Evolutionary conservation across 805 yeast species (phyloP), one percentile per base, ranked within the genome.

Genomic region (Teunomyces kruisii): DNA sequence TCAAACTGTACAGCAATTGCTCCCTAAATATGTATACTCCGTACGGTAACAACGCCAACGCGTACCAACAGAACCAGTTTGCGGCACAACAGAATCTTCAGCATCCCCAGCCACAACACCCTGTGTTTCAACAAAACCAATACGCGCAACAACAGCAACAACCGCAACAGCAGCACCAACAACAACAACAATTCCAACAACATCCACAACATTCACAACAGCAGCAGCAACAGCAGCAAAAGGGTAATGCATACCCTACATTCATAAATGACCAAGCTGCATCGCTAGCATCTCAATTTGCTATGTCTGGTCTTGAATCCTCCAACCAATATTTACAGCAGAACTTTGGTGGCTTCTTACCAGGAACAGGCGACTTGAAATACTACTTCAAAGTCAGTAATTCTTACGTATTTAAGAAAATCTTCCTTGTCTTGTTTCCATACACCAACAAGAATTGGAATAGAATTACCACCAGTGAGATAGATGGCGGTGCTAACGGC

Each of bases 321-420:
- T 88, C 94, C 17, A 88, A 87, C 54, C 84, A 84, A 50, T 87
- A 86, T 65, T 65, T 89, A 62, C 87, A 87, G 53, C 84, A 83
- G 49, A 88, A 86, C 64, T 75, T 84, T 52, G 78, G 78, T 16
- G 70, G 70, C 33, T 69, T 75, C 53, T 75, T 79, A 24, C 71
- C 76, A 2, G 69, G 70, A 17, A 73, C 76, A 2, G 67, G 72
- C 29, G 83, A 86, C 44, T 67, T 94, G 54, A 84, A 89, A 52
- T 87, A 84, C 68, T 91, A 91, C 66, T 95, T 94, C 74, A 88
- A 88, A 65, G 97, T 94, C 14, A 85, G 96, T 39, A 95, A 92
- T 63, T 72, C 82, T 4, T 95, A 92, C 58, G 99, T 94, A 10
- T 60, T 86, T 49, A 74, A 74, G 29, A 94, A 94, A 61, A 64